Conservation (phyloP, 768 basidiomycete species). For the Lentinula lateritia region DNA sequence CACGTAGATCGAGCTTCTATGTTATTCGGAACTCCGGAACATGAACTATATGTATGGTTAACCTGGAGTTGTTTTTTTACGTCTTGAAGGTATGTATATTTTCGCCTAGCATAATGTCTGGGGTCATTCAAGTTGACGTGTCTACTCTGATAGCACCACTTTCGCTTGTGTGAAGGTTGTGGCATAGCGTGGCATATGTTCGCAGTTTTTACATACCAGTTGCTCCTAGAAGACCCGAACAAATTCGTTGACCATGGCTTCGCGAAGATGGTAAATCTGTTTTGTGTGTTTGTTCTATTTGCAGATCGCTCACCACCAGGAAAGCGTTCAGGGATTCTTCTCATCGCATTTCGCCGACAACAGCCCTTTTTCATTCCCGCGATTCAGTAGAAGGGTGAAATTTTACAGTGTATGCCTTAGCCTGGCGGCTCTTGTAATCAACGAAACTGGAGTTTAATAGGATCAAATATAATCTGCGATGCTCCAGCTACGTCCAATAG, state of each 20-base stretch:
- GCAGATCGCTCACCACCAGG: not conserved
- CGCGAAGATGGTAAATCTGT: not conserved
- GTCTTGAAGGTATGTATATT: not conserved
- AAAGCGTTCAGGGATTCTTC: not conserved
- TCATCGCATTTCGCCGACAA: not conserved
- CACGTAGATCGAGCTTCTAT: too few relatives aligned
- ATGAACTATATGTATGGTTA: not conserved
- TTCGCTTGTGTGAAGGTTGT: not conserved
- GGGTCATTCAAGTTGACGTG: not conserved
- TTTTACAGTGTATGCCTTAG: too few relatives aligned
- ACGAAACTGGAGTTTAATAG: not conserved
- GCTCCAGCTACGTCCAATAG: not conserved
- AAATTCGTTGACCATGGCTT: not conserved
- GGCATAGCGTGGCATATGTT: not conserved
- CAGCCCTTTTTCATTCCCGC: not conserved
- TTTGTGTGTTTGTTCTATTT: not conserved
- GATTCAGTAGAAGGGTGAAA: not conserved
- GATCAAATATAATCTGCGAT: too few relatives aligned
- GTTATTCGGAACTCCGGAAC: not conserved
- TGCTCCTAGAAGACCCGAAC: not conserved
- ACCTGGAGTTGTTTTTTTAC: not conserved
- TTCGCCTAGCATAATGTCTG: not conserved
- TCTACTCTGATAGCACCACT: not conserved
- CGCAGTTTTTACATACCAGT: not conserved
- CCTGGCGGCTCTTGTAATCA: not conserved